A percentile compares a stretch with the other conserved stretches of the same genome.
phyloP scores from a whole-genome alignment of 345 rosid species.

The Euphorbia tirucalli region DNA sequence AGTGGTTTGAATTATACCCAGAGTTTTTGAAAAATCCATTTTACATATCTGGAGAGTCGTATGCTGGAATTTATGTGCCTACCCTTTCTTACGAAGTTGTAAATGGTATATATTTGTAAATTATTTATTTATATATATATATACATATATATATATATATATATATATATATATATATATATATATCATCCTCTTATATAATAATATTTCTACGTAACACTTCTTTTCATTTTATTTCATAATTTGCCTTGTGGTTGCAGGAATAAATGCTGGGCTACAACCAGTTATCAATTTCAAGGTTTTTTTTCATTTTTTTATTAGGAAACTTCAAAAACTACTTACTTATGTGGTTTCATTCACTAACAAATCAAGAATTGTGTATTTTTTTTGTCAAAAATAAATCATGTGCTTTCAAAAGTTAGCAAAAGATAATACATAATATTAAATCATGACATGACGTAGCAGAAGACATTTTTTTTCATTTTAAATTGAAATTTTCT shows the following conservation, averaged over 20 bases:
- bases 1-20: slow-evolving; percentile 48
- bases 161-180: too few relatives aligned
- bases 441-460: too few relatives aligned
- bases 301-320: neutral
- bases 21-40: slow-evolving; percentile 44
- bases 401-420: too few relatives aligned
- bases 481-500: too few relatives aligned
- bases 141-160: too few relatives aligned
- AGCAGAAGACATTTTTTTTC: too few relatives aligned
- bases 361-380: too few relatives aligned
- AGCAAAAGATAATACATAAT: too few relatives aligned
- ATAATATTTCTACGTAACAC: neutral
- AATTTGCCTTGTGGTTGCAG: slow-evolving; percentile 11
- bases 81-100: slow-evolving; percentile 36
- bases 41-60: slow-evolving; percentile 46
- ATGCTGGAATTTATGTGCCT: slow-evolving; percentile 50
- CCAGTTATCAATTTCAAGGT: slow-evolving; percentile 46
- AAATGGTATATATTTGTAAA: slow-evolving; percentile 20
- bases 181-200: neutral
- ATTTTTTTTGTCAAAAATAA: too few relatives aligned
- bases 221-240: neutral
- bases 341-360: too few relatives aligned
- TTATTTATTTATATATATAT: too few relatives aligned
- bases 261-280: slow-evolving; percentile 26
- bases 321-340: too few relatives aligned